phyloP scores from a whole-genome alignment of 768 basidiomycete species.

The Mycena amicta region DNA sequence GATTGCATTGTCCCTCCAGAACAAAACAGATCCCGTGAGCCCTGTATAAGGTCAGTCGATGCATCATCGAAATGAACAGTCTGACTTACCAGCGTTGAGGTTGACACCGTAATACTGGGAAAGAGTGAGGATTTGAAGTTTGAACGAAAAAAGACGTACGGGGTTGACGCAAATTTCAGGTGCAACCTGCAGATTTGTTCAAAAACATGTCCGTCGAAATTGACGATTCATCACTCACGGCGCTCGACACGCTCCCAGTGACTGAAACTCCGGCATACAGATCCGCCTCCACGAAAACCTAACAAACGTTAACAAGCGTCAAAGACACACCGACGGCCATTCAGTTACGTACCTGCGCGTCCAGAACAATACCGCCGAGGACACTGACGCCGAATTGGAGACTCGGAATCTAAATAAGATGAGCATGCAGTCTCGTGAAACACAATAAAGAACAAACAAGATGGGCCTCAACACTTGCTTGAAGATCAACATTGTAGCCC shows the following conservation, averaged over 20 bases:
- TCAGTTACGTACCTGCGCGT: too few relatives aligned
- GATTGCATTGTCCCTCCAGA: constrained; percentile 1
- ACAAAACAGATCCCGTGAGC: constrained; percentile 6
- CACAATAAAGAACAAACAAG: too few relatives aligned
- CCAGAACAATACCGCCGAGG: constrained; percentile 19
- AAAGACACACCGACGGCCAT: too few relatives aligned
- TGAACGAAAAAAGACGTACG: neutral
- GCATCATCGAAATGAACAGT: neutral
- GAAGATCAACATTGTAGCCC: constrained; percentile 24
- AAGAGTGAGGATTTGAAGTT: too few relatives aligned
- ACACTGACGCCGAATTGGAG: constrained; percentile 29
- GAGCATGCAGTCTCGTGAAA: too few relatives aligned
- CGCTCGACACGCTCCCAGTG: constrained; percentile 23
- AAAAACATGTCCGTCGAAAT: too few relatives aligned
- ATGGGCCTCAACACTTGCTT: constrained; percentile 23
- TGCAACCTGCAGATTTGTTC: too few relatives aligned
- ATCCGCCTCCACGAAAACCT: constrained; percentile 21
- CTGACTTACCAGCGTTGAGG: constrained; percentile 1
- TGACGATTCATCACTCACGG: too few relatives aligned
- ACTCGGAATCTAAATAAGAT: constrained; percentile 19
- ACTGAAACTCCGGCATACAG: constrained; percentile 23
- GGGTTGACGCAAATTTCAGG: neutral
- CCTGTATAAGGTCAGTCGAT: neutral
- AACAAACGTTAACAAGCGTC: too few relatives aligned
- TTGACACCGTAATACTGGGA: constrained; percentile 1